phyloP scores from a whole-genome alignment of 371 early-diverging fungal genomes.

The Saksenaea oblongispora region DNA sequence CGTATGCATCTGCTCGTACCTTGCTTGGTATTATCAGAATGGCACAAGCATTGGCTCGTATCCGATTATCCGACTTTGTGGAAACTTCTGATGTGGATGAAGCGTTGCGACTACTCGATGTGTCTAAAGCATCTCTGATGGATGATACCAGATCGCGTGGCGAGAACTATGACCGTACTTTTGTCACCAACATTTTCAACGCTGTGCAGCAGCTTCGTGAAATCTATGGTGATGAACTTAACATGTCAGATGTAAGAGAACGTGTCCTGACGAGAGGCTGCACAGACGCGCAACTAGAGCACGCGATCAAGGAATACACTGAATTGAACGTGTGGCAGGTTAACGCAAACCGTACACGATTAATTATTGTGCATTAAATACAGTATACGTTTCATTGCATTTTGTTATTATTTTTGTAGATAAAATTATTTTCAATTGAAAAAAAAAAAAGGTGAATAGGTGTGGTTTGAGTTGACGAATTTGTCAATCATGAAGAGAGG shows the following conservation, averaged over 20 bases:
- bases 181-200: slow-evolving; percentile 64
- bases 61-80: slow-evolving; percentile 83
- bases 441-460: background rate
- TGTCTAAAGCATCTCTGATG: slow-evolving; percentile 69
- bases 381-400: background rate
- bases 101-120: slow-evolving; percentile 91
- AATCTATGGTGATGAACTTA: slow-evolving; percentile 24
- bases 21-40: slow-evolving; percentile 92
- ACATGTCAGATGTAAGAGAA: slow-evolving; percentile 59
- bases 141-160: slow-evolving; percentile 39
- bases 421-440: background rate
- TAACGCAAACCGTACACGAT: slow-evolving; percentile 60
- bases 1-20: slow-evolving; percentile 78
- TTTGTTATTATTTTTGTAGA: slow-evolving; percentile 7
- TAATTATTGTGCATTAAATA: slow-evolving; percentile 54
- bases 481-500: too few relatives aligned
- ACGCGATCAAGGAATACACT: slow-evolving; percentile 71
- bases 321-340: slow-evolving; percentile 78
- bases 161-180: slow-evolving; percentile 34
- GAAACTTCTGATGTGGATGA: slow-evolving; percentile 91
- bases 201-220: slow-evolving; percentile 50
- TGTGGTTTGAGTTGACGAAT: too few relatives aligned
- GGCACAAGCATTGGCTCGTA: slow-evolving; percentile 88
- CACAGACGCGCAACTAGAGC: slow-evolving; percentile 72
- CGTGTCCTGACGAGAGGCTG: slow-evolving; percentile 78